Base-by-base conservation (phyloP, 225 moss, liverwort and hornwort species). In the Polytrichum formosum region DNA sequence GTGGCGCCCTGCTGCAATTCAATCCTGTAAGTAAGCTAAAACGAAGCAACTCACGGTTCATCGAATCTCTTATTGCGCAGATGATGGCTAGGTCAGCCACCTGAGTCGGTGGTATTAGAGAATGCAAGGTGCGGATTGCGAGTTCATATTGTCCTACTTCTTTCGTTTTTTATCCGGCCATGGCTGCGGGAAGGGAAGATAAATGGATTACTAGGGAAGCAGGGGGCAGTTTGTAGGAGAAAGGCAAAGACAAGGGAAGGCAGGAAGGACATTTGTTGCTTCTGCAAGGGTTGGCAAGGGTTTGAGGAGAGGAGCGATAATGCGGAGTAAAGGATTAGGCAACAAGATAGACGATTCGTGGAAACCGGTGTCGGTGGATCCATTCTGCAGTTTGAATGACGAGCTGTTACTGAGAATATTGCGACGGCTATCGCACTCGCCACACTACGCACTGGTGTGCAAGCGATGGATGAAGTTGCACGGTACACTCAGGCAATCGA, bases 381-480 rank as follows among this genome's bases (percentile, higher is more conserved):
- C 77, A 53, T 83, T 82, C 55, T 69, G 61, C 26, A 77, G 76
- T 64, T 63, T 84, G 71, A 88, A 81, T 63, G 88, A 88, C 62
- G 88, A 84, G 69, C 74, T 82, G 1, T 27, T 88, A 30, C 65
- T 84, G 26, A 82, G 79, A 54, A 76, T 88, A 7, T 21, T 88
- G 61, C 79, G 84, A 68, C 82, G 81, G 19, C 72, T 88, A 64
- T 84, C 84, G 65, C 70, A 80, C 6, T 71, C 83, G 8, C 76
- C 87, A 62, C 81, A 77, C 25, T 89, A 80, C 61, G 77, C 85
- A 17, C 72, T 96, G 5, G 91, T 93, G 1, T 96, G 96, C 74
- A 93, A 93, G 79, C 93, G 96, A 7, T 96, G 96, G 96, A 84
- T 91, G 70, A 83, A 85, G 54, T 54, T 90, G 9, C 87, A 88